Evolutionary conservation across 441 rosid species (phyloP), one percentile per base, ranked within the genome.

Genomic region (Arabidopsis hybrid): DNA sequence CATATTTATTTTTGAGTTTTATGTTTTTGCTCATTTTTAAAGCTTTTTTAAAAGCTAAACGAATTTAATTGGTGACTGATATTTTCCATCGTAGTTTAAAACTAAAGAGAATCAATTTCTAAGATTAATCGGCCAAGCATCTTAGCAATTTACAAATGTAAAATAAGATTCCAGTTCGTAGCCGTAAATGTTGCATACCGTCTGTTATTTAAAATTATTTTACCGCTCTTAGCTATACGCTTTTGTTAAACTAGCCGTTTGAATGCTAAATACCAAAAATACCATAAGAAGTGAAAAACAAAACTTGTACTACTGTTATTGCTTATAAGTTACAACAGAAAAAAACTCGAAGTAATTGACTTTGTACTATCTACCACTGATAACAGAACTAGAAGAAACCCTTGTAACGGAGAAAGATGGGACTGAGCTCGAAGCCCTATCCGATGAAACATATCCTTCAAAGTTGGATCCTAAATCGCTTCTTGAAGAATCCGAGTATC

Each of bases 331-430:
- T 58, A 35, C 59, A 53, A 26, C 13, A 6, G 26, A 21, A 21
- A 21, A 21, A 21, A 21, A 21, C 26, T 21, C 26, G 26, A 21
- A 21, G 26, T 21, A 21, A 21, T 21, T 50, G 12, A 60, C 40
- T 7, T 12, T 18, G 12, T 4, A 40, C 35, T 63, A 83, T 74
- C 89, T 83, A 7, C 85, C 85, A 2, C 36, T 53, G 8, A 74
- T 45, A 4, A 65, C 11, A 36, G 85, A 76, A 51, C 7, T 49
- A 9, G 76, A 45, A 60, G 83, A 80, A 39, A 74, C 26, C 52
- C 18, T 43, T 0, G 67, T 26, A 17, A 62, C 38, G 0, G 67
- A 62, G 80, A 82, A 59, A 13, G 77, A 63, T 16, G 10, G 29
- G 35, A 17, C 12, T 32, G 80, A 52, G 10, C 75, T 57, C 1